phyloP scores from a whole-genome alignment of 2,329 filamentous ascomycete species.

The Penicillium sp. region DNA sequence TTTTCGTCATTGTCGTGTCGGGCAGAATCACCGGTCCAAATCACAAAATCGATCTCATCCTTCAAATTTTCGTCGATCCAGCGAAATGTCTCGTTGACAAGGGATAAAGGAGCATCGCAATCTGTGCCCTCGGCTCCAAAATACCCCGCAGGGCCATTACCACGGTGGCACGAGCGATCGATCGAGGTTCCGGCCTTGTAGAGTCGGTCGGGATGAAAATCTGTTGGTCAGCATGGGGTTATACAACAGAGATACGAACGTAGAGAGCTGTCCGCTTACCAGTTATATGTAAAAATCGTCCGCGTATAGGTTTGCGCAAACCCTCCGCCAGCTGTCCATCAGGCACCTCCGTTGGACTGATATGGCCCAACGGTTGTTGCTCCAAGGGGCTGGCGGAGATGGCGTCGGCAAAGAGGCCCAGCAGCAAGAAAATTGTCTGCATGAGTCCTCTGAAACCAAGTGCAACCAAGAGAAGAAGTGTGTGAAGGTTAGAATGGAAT shows the following conservation, averaged over 20 bases:
- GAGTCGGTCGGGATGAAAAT: constrained; percentile 86
- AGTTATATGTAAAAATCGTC: constrained; percentile 40
- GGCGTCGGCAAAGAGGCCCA: constrained; percentile 14
- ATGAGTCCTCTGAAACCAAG: constrained; percentile 12
- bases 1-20: constrained; percentile 84
- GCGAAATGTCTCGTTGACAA: constrained; percentile 83
- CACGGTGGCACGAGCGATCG: constrained; percentile 70
- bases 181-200: constrained; percentile 78
- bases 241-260: not conserved
- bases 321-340: not conserved
- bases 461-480: not conserved
- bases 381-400: constrained; percentile 14
- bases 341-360: not conserved
- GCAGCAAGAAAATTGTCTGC: constrained; percentile 14
- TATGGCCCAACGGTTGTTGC: constrained; percentile 11
- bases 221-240: constrained; percentile 47
- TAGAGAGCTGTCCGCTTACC: constrained; percentile 18
- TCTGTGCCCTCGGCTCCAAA: constrained; percentile 84
- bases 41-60: constrained; percentile 79
- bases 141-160: constrained; percentile 70
- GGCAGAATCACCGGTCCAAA: constrained; percentile 90
- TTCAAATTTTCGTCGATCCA: constrained; percentile 80
- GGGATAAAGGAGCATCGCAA: constrained; percentile 77
- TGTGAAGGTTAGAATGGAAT: not conserved
- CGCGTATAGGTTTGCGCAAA: constrained; percentile 12